Base-by-base conservation (phyloP, 139 green algal genomes). In the Limnomonas spitsbergensis region DNA sequence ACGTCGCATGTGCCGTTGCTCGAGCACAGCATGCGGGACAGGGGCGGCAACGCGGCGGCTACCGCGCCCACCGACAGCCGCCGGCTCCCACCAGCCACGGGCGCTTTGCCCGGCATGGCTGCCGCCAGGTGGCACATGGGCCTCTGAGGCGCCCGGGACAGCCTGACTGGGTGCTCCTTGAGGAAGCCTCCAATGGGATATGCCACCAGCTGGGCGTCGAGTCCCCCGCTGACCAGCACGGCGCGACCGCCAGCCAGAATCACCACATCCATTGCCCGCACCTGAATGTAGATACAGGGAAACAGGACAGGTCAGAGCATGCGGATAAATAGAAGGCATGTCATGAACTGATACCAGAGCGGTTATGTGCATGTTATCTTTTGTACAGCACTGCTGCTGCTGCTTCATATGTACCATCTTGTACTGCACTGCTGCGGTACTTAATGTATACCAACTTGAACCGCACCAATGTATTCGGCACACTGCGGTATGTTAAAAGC, bases 171-270 rank as follows among this genome's bases (percentile, higher is more conserved):
- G 71, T 90, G 88, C 81, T 89, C 81, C 47, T 90, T n/a, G 14
- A 84, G 70, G 40, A 86, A 86, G 6, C 38, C 20, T 38, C 34
- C 26, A 1, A 80, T 75, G 14, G 80, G 77, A 53, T 88, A 88
- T 0, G 80, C 83, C 2, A 88, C 69, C 14, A 89, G 76, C 78
- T 85, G 81, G 2, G 80, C 78, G 53, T 85, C 81, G n/a, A 82
- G 92, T 31, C 93, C 92, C 9, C 90, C 95, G 7, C 86, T 91
- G 6, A 95, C 56, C 76, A 98, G 87, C 40, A 93, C 78, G 0
- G 79, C 31, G n/a, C 53, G 38, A 35, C 73, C 73, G 39, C 66
- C 69, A 31, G 40, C 40, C 14, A 77, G 69, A 0, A 20, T 36
- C 56, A 90, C 76, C 52, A 94, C 78, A 0, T 78, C 84, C 78